Percentiles rank a stretch among this genome's conserved stretches.
Conservation (phyloP, 2,329 filamentous ascomycete species). For the Neonectria magnoliae region DNA sequence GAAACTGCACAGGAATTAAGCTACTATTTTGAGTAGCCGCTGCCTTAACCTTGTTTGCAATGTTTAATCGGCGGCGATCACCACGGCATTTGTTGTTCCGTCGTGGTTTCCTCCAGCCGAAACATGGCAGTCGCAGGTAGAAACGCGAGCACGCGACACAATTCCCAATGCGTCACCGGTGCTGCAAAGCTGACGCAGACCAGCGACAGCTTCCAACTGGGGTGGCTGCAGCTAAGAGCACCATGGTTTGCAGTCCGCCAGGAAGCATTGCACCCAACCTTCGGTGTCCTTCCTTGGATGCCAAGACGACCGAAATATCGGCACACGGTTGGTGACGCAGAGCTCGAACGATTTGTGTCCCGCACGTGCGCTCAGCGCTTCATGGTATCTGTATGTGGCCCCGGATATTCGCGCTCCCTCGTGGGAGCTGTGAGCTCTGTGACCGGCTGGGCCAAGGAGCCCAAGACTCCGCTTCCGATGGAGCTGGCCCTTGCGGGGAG, state of each 20-base stretch:
- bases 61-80: slow-evolving; percentile 4
- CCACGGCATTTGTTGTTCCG: background rate
- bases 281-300: background rate
- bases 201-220: slow-evolving; percentile 3
- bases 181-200: slow-evolving; percentile 19
- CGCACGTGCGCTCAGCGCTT: background rate
- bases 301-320: background rate
- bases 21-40: background rate
- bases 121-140: background rate
- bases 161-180: slow-evolving; percentile 36
- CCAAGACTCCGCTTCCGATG: background rate
- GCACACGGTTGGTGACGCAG: background rate
- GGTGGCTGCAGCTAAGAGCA: slow-evolving; percentile 17
- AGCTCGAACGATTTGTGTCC: slow-evolving; percentile 6
- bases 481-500: background rate
- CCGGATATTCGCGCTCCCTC: background rate
- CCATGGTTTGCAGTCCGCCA: background rate
- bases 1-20: background rate
- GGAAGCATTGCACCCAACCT: background rate
- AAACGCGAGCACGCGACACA: slow-evolving; percentile 32
- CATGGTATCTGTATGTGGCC: background rate
- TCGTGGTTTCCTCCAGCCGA: background rate
- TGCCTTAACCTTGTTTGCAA: background rate
- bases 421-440: slow-evolving; percentile 13
- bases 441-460: slow-evolving; percentile 6